Conservation (phyloP, 164 flowering plant species). For the Vitis vinifera region DNA sequence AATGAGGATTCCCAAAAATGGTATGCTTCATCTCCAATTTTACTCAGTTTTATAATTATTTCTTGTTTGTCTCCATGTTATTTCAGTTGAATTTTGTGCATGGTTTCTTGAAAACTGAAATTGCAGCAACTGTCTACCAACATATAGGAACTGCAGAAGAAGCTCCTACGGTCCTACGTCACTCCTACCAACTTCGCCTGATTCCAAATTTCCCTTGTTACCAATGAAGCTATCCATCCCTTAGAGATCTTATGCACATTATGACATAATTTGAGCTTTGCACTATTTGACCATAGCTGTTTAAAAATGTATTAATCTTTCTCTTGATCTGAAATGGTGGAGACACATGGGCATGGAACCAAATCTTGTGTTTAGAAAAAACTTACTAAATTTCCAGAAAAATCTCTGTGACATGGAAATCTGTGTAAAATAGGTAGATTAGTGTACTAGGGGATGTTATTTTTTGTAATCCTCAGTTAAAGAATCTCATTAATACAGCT, state of each 20-base stretch:
- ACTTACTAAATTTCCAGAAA: constrained; percentile 7
- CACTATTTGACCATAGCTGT: not conserved
- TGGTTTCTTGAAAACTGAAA: constrained; percentile 11
- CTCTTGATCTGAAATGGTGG: not conserved
- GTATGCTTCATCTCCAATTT: constrained; percentile 2
- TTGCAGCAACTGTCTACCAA: not conserved
- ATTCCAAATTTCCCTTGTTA: too few species aligned
- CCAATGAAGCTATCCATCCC: too few species aligned
- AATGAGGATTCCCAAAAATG: not conserved
- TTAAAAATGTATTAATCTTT: not conserved
- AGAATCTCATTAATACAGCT: constrained; percentile 28
- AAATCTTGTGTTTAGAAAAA: constrained; percentile 21
- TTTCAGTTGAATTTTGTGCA: constrained; percentile 8
- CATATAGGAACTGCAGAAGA: not conserved
- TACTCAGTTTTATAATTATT: not conserved
- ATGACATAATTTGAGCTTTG: not conserved
- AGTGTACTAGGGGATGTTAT: constrained; percentile 15
- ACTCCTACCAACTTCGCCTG: too few species aligned
- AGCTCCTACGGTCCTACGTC: too few species aligned
- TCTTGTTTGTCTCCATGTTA: constrained; percentile 12
- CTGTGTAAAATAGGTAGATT: constrained; percentile 4
- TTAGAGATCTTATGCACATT: too few species aligned
- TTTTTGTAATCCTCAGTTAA: constrained; percentile 20
- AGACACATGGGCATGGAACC: constrained; percentile 22
- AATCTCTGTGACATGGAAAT: constrained; percentile 22